Evolutionary conservation across 2,329 filamentous ascomycete genomes (phyloP), one percentile per base, ranked within the genome.

Genomic region (Zasmidium cellare): DNA sequence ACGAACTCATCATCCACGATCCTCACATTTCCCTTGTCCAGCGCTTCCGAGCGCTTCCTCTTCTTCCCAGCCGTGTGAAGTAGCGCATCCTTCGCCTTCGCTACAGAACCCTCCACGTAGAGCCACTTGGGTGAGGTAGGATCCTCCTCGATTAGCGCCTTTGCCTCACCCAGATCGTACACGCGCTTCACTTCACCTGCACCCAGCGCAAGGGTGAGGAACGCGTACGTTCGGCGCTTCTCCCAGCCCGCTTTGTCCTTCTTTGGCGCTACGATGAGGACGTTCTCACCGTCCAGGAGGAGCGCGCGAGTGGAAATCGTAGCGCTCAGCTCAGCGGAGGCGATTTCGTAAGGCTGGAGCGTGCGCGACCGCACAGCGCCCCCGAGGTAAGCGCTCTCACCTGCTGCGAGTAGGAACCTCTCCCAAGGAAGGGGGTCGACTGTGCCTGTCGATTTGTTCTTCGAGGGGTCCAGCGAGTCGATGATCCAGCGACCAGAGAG

Each of bases 1-100:
- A 97, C 86, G 70, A 93, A 86, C 75, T 97, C 93, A 72, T 96
- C 88, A 56, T 87, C 88, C 53, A 96, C 83, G 46, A 94, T 82
- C 61, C 82, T 83, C 38, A 92, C 79, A 59, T 75, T 81, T 79
- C 12, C 80, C 77, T 46, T 76, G n/a, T 69, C 16, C 76, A 70
- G 24, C 71, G 67, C 28, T 65, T 62, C 24, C 57, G 65, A 77
- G 70, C 70, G 76, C 68, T 72, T 81, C 69, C 73, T 78, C 73
- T 76, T 84, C 67, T 71, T 78, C 52, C 67, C 62, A 24, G 55
- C 51, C 62, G 63, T 24, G 53, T 68, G 60, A 56, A 84, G 79
- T 3, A 89, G 74, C 0, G 75, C 75, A 25, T 79, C 79, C 1
- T 81, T 80, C 0, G 82, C 82, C 3, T 83, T 79, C 5, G 79